These are phyloP conservation scores for Metschnikowia reukaufii DNA, from an alignment of 805 yeast species.

Conservation along the genomic window DNA sequence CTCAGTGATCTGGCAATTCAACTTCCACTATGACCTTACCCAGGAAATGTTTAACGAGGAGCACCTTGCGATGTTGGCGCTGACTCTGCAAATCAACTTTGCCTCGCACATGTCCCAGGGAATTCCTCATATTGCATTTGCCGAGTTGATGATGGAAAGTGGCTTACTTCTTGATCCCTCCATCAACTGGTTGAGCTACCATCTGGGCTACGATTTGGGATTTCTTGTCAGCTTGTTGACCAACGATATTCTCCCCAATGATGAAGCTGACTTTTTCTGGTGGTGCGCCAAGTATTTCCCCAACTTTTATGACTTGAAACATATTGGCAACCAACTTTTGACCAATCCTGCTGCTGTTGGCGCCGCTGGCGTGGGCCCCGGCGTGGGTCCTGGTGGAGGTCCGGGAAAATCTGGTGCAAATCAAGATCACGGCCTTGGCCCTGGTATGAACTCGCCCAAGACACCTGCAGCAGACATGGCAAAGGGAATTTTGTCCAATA, in stretches of 20 bases:
- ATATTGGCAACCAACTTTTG: slow-evolving; percentile 39
- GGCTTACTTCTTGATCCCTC: slow-evolving; percentile 74
- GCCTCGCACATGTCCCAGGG: slow-evolving; percentile 73
- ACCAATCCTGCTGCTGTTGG: slow-evolving; percentile 17
- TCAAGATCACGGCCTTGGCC: slow-evolving; percentile 3
- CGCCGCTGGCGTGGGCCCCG: slow-evolving; percentile 4
- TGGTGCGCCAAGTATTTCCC: slow-evolving; percentile 78
- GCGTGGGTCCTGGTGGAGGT: not conserved
- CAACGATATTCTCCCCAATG: slow-evolving; percentile 75
- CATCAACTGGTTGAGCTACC: slow-evolving; percentile 88
- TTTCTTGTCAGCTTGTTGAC: slow-evolving; percentile 76
- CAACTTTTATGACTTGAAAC: slow-evolving; percentile 77
- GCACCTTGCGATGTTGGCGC: slow-evolving; percentile 73
- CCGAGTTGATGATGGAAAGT: slow-evolving; percentile 79
- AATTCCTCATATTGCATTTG: slow-evolving; percentile 74
- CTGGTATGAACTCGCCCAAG: slow-evolving; percentile 5
- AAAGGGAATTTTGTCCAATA: slow-evolving; percentile 16
- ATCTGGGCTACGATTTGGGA: slow-evolving; percentile 93
- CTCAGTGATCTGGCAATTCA: slow-evolving; percentile 91
- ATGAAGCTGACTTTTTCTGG: slow-evolving; percentile 73
- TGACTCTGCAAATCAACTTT: slow-evolving; percentile 78
- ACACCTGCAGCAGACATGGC: slow-evolving; percentile 9
- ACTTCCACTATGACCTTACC: slow-evolving; percentile 75
- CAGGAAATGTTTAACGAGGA: slow-evolving; percentile 86
- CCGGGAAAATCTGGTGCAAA: not conserved